A percentile compares a stretch with the other conserved stretches of the same genome.
Evolutionary conservation across 2,329 filamentous ascomycete genomes (phyloP).

Genomic region (Colletotrichum tabaci): DNA sequence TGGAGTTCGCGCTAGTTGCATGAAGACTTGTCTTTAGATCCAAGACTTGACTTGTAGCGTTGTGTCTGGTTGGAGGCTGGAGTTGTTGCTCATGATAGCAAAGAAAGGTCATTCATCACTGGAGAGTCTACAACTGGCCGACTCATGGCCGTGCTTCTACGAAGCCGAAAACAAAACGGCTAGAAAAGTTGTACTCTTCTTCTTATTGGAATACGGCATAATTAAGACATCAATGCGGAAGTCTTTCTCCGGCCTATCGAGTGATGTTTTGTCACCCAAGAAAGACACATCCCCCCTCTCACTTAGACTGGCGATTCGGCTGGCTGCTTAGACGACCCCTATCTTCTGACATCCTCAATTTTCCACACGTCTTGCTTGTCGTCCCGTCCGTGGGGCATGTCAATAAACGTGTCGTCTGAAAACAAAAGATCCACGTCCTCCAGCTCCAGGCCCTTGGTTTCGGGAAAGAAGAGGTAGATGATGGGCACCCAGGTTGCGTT

Average conservation of each 20-base stretch:
- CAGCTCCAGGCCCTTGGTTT: slow-evolving; percentile 56
- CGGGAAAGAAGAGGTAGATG: slow-evolving; percentile 52
- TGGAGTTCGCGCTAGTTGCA: neutral
- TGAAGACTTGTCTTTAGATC: neutral
- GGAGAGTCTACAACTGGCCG: no score
- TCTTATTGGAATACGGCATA: no score
- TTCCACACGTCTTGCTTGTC: slow-evolving; percentile 30
- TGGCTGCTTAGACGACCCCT: neutral
- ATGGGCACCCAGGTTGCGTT: slow-evolving; percentile 49
- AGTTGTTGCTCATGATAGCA: no score
- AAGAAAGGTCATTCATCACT: no score
- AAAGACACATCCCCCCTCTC: neutral
- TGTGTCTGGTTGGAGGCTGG: neutral
- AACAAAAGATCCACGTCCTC: slow-evolving; percentile 54
- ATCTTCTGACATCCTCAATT: slow-evolving; percentile 22
- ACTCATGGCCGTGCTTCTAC: no score
- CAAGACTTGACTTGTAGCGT: neutral
- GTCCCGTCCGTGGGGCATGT: slow-evolving; percentile 28
- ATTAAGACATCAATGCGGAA: no score
- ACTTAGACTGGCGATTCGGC: neutral
- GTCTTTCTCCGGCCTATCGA: no score
- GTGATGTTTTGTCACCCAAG: neutral
- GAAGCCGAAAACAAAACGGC: no score
- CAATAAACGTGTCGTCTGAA: slow-evolving; percentile 45
- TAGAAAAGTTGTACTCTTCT: no score